Percentiles rank a stretch among this genome's conserved stretches.
phyloP scores from a whole-genome alignment of 2,329 filamentous ascomycete species.

The Fusarium pseudocircinatum region DNA sequence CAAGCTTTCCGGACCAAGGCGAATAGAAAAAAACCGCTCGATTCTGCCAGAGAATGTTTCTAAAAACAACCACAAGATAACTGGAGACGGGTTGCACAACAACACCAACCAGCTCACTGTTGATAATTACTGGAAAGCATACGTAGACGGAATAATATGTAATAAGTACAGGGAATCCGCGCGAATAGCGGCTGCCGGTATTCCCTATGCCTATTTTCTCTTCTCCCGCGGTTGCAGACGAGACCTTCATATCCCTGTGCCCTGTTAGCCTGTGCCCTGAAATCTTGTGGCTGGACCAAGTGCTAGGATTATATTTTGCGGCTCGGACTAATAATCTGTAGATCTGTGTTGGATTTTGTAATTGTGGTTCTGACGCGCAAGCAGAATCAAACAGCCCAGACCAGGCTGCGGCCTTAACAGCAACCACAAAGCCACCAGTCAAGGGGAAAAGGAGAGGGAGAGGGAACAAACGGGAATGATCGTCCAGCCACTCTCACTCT shows the following conservation, averaged over 20 bases:
- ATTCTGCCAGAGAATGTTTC: slow-evolving; percentile 4
- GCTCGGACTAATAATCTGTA: slow-evolving; percentile 27
- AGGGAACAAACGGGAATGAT: neutral
- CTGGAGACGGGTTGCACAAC: slow-evolving; percentile 11
- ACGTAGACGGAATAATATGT: too few species aligned
- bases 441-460: neutral
- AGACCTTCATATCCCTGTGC: neutral
- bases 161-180: neutral
- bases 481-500: neutral
- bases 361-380: slow-evolving; percentile 32
- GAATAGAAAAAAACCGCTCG: neutral
- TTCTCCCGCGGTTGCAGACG: neutral
- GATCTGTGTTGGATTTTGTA: slow-evolving; percentile 23
- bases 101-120: neutral
- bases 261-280: neutral
- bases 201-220: neutral
- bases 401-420: slow-evolving; percentile 14
- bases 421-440: neutral
- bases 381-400: slow-evolving; percentile 26
- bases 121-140: neutral
- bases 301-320: slow-evolving; percentile 18
- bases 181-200: slow-evolving; percentile 16
- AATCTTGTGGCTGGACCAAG: neutral
- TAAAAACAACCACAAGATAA: slow-evolving; percentile 17
- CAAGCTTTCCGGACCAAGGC: slow-evolving; percentile 26